Evolutionary conservation across 305 asterid genomes (phyloP).

Genomic region (Andrographis paniculata): DNA sequence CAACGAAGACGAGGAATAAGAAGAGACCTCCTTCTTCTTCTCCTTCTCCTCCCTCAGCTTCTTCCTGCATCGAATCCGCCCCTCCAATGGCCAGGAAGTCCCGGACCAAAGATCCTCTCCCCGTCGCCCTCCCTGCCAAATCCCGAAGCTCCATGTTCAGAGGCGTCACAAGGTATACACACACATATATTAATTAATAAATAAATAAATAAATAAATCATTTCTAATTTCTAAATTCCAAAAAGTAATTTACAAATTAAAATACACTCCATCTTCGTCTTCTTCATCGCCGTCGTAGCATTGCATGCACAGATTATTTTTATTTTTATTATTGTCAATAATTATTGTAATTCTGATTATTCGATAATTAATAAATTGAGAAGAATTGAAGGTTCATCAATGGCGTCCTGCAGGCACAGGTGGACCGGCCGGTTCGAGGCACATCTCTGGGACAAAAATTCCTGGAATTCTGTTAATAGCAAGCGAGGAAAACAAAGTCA

Average conservation of each 20-base stretch:
- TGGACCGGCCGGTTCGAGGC: conserved; percentile 93
- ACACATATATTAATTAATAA: no score
- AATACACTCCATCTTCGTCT: no score
- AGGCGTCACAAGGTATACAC: conserved; percentile 96
- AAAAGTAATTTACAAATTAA: no score
- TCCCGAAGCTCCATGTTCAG: conserved; percentile 84
- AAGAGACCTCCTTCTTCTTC: conserved; percentile 13
- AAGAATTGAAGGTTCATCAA: background rate
- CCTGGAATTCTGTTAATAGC: conserved; percentile 76
- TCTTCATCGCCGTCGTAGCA: no score
- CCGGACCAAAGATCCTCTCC: conserved; percentile 27
- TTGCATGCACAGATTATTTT: no score
- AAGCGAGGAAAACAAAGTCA: conserved; percentile 87
- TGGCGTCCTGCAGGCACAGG: conserved; percentile 51
- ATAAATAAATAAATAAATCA: no score
- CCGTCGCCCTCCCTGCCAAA: conserved; percentile 36
- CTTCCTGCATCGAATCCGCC: conserved; percentile 48
- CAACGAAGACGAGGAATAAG: conserved; percentile 38
- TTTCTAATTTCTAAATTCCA: no score
- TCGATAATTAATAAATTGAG: background rate
- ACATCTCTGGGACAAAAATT: conserved; percentile 84
- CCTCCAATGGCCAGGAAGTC: conserved; percentile 21
- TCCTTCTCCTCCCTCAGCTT: conserved; percentile 46
- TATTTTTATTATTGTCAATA: no score
- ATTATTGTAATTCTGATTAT: no score